Conservation (phyloP, 345 rosid species). For the Capsella bursapastoris region DNA sequence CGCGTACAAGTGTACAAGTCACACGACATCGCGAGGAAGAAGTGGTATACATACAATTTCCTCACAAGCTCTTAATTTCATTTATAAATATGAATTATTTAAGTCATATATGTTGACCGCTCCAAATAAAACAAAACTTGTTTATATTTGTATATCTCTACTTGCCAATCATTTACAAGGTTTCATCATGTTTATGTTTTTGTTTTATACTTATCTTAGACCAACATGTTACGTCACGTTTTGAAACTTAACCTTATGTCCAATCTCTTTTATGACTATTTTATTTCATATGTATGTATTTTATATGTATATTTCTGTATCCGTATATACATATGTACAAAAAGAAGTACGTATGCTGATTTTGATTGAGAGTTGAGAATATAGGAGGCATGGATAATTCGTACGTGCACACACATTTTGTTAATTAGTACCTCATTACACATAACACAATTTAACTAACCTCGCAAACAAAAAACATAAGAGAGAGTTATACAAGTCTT, state of each 20-base stretch:
- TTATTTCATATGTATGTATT: not conserved
- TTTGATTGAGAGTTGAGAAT: conserved; percentile 7
- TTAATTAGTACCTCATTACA: not conserved
- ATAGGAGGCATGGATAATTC: conserved; percentile 24
- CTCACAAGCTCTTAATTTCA: conserved; percentile 17
- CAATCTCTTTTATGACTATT: not conserved
- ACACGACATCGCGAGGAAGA: conserved; percentile 33
- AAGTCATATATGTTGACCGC: conserved; percentile 1
- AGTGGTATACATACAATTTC: conserved; percentile 16
- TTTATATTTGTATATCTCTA: not conserved
- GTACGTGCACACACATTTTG: not conserved
- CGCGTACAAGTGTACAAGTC: conserved; percentile 20
- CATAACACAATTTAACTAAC: not conserved
- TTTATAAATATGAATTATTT: not conserved
- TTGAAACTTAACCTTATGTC: conserved; percentile 5
- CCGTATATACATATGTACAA: conserved; percentile 26
- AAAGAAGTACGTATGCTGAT: conserved; percentile 25
- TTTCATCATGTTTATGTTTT: conserved; percentile 27
- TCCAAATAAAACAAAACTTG: not conserved
- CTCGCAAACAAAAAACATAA: not conserved
- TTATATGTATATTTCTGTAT: not conserved
- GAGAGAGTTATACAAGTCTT: not conserved
- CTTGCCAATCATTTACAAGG: conserved; percentile 10
- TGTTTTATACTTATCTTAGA: not conserved
- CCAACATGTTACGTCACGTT: conserved; percentile 26